These are phyloP conservation scores for Oryza punctata DNA, from an alignment of 176 grass and related monocot species.

Conservation along the genomic window DNA sequence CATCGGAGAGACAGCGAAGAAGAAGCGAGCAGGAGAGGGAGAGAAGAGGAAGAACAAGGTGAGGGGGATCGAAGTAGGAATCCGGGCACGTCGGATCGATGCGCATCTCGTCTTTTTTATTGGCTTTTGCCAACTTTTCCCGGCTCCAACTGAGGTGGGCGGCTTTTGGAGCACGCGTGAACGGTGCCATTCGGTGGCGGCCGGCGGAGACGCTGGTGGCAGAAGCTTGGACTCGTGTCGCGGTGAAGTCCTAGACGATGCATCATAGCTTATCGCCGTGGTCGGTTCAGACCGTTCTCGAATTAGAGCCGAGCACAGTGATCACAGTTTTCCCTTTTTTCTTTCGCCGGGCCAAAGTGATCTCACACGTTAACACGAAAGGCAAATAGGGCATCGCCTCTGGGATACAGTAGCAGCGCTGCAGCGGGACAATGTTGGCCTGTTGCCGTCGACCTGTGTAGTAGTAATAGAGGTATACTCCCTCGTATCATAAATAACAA, in stretches of 20 bases:
- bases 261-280: neutral
- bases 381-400: too few species aligned
- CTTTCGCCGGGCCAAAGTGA: too few species aligned
- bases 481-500: too few species aligned
- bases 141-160: slow-evolving; percentile 47
- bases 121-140: neutral
- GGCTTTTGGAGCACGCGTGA: neutral
- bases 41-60: neutral
- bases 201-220: neutral
- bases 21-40: neutral
- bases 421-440: too few species aligned
- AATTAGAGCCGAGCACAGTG: neutral
- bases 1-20: slow-evolving; percentile 6
- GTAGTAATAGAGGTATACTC: too few species aligned
- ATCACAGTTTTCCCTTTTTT: too few species aligned
- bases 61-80: neutral
- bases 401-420: too few species aligned
- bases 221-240: neutral
- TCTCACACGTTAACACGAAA: too few species aligned
- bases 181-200: slow-evolving; percentile 37
- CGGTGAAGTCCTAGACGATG: too few species aligned
- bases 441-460: too few species aligned
- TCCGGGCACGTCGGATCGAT: neutral
- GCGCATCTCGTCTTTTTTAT: neutral
- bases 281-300: neutral